Percentiles rank a stretch among this genome's conserved stretches.
These are phyloP conservation scores for Pichia sp. DNA, from an alignment of 1,139 yeast species.

Conservation along the genomic window DNA sequence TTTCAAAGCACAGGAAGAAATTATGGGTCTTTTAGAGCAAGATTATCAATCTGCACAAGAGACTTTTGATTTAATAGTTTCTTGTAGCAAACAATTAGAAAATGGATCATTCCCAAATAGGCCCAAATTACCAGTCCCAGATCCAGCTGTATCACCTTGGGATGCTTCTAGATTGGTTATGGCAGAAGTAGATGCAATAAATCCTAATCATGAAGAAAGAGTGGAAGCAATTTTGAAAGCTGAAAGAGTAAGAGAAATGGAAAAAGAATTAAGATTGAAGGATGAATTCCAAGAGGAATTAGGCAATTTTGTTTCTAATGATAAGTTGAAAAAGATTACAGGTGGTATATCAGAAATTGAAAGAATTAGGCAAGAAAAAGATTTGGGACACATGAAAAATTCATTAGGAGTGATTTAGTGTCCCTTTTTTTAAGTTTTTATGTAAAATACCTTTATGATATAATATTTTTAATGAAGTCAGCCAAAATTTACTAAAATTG, in stretches of 20 bases:
- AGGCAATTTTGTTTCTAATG: conserved; percentile 75
- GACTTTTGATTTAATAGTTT: conserved; percentile 73
- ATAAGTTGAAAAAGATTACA: conserved; percentile 57
- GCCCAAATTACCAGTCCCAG: conserved; percentile 45
- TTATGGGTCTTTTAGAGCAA: conserved; percentile 70
- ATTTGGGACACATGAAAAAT: conserved; percentile 57
- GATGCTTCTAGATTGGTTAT: conserved; percentile 74
- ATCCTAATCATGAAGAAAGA: conserved; percentile 79
- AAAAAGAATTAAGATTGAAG: conserved; percentile 49
- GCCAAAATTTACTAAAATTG: conserved; percentile 3
- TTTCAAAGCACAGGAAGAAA: conserved; percentile 81
- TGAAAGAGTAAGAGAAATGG: conserved; percentile 71
- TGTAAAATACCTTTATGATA: conserved; percentile 7
- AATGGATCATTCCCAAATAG: conserved; percentile 34
- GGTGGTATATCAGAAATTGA: conserved; percentile 91
- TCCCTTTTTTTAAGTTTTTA: background rate
- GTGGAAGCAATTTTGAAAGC: conserved; percentile 86
- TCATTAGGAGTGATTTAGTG: conserved; percentile 27
- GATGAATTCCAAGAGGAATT: conserved; percentile 80
- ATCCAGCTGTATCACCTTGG: conserved; percentile 61
- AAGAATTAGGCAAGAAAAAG: conserved; percentile 57
- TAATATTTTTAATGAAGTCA: conserved; percentile 4
- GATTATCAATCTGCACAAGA: conserved; percentile 77
- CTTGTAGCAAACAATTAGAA: conserved; percentile 74
- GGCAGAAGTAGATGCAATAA: conserved; percentile 68